Base-by-base conservation (phyloP, 106 monocot genomes). In the Dendrobium nobile region DNA sequence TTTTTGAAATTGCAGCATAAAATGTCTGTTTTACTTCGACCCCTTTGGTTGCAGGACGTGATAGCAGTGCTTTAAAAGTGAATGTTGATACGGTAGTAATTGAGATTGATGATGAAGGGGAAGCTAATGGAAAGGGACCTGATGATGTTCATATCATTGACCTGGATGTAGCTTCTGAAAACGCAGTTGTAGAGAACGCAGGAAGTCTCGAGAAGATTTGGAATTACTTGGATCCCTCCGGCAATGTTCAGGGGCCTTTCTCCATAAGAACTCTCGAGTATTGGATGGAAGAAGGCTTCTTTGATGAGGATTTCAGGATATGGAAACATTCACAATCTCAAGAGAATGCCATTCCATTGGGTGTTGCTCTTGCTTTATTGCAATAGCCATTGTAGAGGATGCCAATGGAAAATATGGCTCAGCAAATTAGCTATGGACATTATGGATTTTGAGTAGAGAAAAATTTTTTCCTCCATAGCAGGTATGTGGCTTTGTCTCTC, bases 161-260 rank as follows among this genome's bases (percentile, higher is more conserved):
- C 64, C 40, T 80, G 16, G 82, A 84, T 41, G 77, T 79, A 19
- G 82, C 79, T 17, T 44, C 76, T n/a, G 77, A 27, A 42, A 77
- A 19, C 40, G 37, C 9, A 20, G 17, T 24, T 1, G 10, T 48
- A 41, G n/a, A 47, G 48, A 51, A 77, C n/a, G 77, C 2, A 68
- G 24, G 11, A 10, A 40, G 17, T 51, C 31, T 20, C n/a, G 28
- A 58, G 56, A 37, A 78, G 16, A 58, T 83, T 8, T 94, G 93
- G 93, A 74, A 91, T 72, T 94, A 91, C 51, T 7, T 80, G 28
- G 93, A 94, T 43, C 93, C 91, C 11, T 58, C 41, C 2, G 89
- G 89, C 7, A 80, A 77, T 19, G 64, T 74, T 7, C 93, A 88
- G 27, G 93, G 93, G 9, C 91, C 93, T 28, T 94, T 94, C 77